A percentile compares a stretch with the other conserved stretches of the same genome.
phyloP scores from a whole-genome alignment of 2,329 filamentous ascomycete genomes.

The Fusarium tanahbumbuense region DNA sequence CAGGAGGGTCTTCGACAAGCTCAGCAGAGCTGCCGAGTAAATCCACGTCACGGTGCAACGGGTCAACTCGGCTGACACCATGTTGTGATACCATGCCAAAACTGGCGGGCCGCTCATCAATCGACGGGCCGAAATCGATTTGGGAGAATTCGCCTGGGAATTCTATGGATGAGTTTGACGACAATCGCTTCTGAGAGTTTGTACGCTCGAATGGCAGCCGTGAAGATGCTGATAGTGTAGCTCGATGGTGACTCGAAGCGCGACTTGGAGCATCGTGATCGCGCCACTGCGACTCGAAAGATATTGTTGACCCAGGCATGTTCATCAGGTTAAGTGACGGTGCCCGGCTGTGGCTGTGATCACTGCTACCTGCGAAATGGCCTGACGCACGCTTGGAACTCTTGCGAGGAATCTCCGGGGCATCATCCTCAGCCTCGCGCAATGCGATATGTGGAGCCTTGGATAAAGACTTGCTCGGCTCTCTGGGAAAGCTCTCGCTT shows the following conservation, averaged over 20 bases:
- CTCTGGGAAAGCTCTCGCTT: slow-evolving; percentile 53
- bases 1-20: slow-evolving; percentile 60
- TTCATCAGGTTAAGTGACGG: slow-evolving; percentile 52
- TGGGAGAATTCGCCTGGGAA: slow-evolving; percentile 60
- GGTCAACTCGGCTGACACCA: slow-evolving; percentile 66
- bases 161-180: slow-evolving; percentile 62
- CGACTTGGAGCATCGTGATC: slow-evolving; percentile 40
- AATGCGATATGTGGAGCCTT: slow-evolving; percentile 36
- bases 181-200: slow-evolving; percentile 63
- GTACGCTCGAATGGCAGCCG: slow-evolving; percentile 68
- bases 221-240: slow-evolving; percentile 43
- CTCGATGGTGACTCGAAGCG: slow-evolving; percentile 39
- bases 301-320: slow-evolving; percentile 41
- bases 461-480: slow-evolving; percentile 38
- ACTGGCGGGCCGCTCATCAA: slow-evolving; percentile 63
- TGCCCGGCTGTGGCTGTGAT: slow-evolving; percentile 46
- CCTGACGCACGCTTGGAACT: slow-evolving; percentile 74
- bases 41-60: slow-evolving; percentile 56
- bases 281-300: slow-evolving; percentile 36
- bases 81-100: slow-evolving; percentile 69
- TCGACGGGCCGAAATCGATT: slow-evolving; percentile 52
- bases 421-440: slow-evolving; percentile 48
- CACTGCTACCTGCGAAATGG: slow-evolving; percentile 40
- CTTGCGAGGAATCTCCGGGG: slow-evolving; percentile 75
- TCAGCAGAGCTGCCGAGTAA: slow-evolving; percentile 67